Conservation (phyloP, 1,284 basidiomycete species). For the Xanthoconium separans region DNA sequence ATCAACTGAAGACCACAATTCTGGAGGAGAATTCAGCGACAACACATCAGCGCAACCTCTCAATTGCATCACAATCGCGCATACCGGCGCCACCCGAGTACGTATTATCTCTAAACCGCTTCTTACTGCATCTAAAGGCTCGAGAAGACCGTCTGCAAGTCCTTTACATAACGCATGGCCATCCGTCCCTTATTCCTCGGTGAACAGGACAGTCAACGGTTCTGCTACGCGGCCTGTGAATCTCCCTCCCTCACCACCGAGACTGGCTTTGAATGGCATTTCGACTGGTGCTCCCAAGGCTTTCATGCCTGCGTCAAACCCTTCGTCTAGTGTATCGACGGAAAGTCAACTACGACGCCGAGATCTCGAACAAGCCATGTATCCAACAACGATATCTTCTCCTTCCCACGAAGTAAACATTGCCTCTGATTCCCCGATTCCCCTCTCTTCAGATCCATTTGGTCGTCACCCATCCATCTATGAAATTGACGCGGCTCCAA, state of each 20-base stretch:
- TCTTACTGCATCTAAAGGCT: constrained; percentile 14
- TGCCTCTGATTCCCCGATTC: constrained; percentile 52
- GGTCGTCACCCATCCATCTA: constrained; percentile 60
- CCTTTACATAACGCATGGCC: constrained; percentile 42
- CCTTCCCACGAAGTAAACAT: constrained; percentile 22
- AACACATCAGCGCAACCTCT: constrained; percentile 19
- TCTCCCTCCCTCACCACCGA: constrained; percentile 50
- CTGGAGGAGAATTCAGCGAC: constrained; percentile 39
- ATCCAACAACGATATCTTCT: constrained; percentile 40
- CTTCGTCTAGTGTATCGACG: constrained; percentile 36
- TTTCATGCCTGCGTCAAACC: constrained; percentile 33
- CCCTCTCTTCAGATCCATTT: constrained; percentile 77
- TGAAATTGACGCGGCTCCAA: constrained; percentile 28
- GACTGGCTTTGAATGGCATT: constrained; percentile 65
- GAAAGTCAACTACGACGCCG: constrained; percentile 56
- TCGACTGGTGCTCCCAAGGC: constrained; percentile 56
- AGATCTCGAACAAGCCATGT: constrained; percentile 48
- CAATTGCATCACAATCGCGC: constrained; percentile 24
- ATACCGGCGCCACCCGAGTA: constrained; percentile 18
- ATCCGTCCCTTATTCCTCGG: constrained; percentile 41
- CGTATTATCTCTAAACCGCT: constrained; percentile 9
- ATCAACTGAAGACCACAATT: constrained; percentile 48
- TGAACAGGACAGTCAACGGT: constrained; percentile 10
- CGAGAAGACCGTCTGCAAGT: constrained; percentile 9
- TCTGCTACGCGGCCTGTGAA: constrained; percentile 20